Percentiles rank a stretch among this genome's conserved stretches.
These are phyloP conservation scores for Dipodascus geniculatus DNA, from an alignment of 805 yeast genomes.

Conservation along the genomic window DNA sequence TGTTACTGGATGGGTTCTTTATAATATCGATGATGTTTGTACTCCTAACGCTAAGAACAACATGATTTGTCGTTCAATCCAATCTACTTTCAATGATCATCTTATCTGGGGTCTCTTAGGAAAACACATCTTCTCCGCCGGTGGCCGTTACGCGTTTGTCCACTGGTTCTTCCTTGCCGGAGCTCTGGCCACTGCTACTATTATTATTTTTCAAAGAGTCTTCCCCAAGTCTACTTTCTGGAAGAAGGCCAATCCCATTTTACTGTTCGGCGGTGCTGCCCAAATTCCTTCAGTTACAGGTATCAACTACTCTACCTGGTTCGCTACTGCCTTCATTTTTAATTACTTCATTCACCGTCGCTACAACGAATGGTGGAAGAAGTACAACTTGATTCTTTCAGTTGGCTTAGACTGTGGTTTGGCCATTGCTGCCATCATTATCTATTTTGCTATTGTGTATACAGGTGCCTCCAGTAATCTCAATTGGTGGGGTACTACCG, in stretches of 20 bases:
- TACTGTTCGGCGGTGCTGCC: conserved; percentile 37
- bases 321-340: conserved; percentile 35
- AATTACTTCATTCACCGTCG: conserved; percentile 38
- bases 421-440: conserved; percentile 44
- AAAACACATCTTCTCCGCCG: conserved; percentile 26
- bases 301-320: conserved; percentile 33
- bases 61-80: conserved; percentile 33
- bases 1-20: conserved; percentile 34
- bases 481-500: conserved; percentile 51
- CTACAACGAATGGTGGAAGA: conserved; percentile 44
- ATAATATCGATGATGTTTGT: conserved; percentile 33
- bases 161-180: conserved; percentile 47
- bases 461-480: conserved; percentile 23
- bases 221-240: conserved; percentile 22
- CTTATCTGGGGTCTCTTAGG: conserved; percentile 48
- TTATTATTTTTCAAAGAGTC: conserved; percentile 22
- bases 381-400: conserved; percentile 47
- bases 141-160: conserved; percentile 22
- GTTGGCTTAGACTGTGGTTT: conserved; percentile 54
- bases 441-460: conserved; percentile 39
- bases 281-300: conserved; percentile 56
- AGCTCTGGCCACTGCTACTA: conserved; percentile 28
- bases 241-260: conserved; percentile 42
- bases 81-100: conserved; percentile 36
- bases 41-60: conserved; percentile 29